A percentile compares a stretch with the other conserved stretches of the same genome.
These are phyloP conservation scores for Davidsoniella virescens DNA, from an alignment of 2,329 filamentous ascomycete species.

Conservation along the genomic window DNA sequence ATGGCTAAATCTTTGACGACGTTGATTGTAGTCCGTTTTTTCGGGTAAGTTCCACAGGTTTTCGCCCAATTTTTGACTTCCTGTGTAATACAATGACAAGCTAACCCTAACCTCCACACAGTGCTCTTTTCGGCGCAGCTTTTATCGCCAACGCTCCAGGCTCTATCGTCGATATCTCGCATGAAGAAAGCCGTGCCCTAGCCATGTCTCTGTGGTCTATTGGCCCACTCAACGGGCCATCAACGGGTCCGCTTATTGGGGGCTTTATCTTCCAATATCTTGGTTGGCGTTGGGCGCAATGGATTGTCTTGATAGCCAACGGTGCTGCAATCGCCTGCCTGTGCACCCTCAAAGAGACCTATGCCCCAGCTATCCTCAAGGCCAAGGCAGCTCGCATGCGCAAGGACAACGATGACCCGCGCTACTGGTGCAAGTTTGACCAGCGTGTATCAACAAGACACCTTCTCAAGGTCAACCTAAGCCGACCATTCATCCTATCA, in stretches of 20 bases:
- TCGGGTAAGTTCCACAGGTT: conserved; percentile 35
- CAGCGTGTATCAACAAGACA: conserved; percentile 46
- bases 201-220: conserved; percentile 72
- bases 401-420: conserved; percentile 51
- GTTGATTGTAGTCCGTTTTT: conserved; percentile 57
- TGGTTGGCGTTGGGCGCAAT: conserved; percentile 80
- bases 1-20: conserved; percentile 50
- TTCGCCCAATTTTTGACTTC: conserved; percentile 13
- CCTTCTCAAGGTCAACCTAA: conserved; percentile 58
- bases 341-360: conserved; percentile 53
- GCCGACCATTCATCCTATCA: conserved; percentile 60
- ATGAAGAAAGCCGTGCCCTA: conserved; percentile 63
- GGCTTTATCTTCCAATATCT: conserved; percentile 56
- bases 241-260: conserved; percentile 36
- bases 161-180: conserved; percentile 68
- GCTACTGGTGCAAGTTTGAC: conserved; percentile 72
- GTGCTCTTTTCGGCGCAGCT: conserved; percentile 55
- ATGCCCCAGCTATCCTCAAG: conserved; percentile 54
- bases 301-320: conserved; percentile 59
- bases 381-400: conserved; percentile 46
- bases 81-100: conserved; percentile 17
- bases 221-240: conserved; percentile 65
- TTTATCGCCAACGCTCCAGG: conserved; percentile 76
- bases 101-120: conserved; percentile 12
- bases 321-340: conserved; percentile 45